Conservation (phyloP, 768 basidiomycete genomes). For the Nidula microcarpa region DNA sequence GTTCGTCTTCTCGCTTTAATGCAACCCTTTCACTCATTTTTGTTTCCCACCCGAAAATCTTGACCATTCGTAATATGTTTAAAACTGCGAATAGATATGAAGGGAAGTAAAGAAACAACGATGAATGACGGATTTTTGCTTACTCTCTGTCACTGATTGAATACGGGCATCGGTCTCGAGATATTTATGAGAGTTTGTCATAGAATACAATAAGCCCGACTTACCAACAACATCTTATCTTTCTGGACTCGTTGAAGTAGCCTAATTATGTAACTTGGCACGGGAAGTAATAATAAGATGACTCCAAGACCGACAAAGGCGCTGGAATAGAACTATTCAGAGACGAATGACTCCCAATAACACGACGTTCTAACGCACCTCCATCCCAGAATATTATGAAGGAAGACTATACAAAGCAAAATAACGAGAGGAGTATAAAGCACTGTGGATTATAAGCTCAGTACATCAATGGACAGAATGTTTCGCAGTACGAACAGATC, state of each 20-base stretch:
- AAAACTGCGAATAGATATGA: slow-evolving; percentile 31
- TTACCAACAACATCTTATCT: neutral
- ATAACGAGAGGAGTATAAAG: slow-evolving; percentile 39
- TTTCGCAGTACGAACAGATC: slow-evolving; percentile 3
- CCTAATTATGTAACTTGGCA: neutral
- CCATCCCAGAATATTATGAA: slow-evolving; percentile 45
- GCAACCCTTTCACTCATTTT: slow-evolving; percentile 50
- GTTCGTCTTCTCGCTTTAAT: slow-evolving; percentile 61
- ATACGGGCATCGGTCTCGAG: slow-evolving; percentile 55
- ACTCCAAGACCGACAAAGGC: slow-evolving; percentile 53
- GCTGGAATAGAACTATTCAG: slow-evolving; percentile 16
- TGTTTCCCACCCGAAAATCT: slow-evolving; percentile 70
- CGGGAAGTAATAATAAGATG: slow-evolving; percentile 38
- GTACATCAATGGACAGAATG: neutral
- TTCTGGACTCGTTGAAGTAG: neutral
- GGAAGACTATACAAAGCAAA: slow-evolving; percentile 33
- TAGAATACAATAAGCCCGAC: neutral
- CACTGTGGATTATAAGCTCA: slow-evolving; percentile 10
- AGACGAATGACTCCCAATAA: neutral
- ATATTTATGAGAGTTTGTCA: neutral
- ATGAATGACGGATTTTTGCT: neutral
- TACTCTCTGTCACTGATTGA: slow-evolving; percentile 59
- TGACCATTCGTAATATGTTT: slow-evolving; percentile 66
- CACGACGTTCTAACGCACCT: slow-evolving; percentile 21
- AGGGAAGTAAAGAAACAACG: slow-evolving; percentile 3